Evolutionary conservation across 2,329 filamentous ascomycete genomes (phyloP), one percentile per base, ranked within the genome.

Genomic region (Bipolaris sorokiniana): DNA sequence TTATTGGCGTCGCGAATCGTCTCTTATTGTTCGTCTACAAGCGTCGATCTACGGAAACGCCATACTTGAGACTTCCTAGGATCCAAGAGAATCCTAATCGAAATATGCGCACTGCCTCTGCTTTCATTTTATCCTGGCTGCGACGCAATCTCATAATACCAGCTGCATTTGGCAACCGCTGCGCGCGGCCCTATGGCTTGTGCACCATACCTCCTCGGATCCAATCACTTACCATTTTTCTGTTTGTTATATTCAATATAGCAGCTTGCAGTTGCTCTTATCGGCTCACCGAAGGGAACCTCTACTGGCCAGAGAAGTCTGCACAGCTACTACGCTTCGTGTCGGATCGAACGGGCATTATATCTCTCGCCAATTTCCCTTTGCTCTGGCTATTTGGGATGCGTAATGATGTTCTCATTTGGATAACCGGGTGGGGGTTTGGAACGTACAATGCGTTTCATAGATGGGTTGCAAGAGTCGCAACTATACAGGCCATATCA

Each of bases 351-450:
- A 87, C 86, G 0, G 87, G 88, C 0, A 83, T 88, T 31, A 80
- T 90, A 22, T 84, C 86, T 0, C 84, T 87, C 62, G 84, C 84
- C 3, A 88, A 88, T 60, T 80, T 90, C 6, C 85, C 86, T 0
- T 66, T 88, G 2, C 76, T 90, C 0, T 90, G 87, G 86, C 72
- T 90, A 0, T 90, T 90, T 62, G 85, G 84, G 0, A 84, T 85
- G 68, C 80, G 88, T 9, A 91, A 90, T 59, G 89, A 90, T 49
- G 66, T 87, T 0, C 79, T 90, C 15, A 77, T 89, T 52, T 88
- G 85, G 85, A 69, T 86, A 0, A 90, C 88, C 0, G 88, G 88
- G 0, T 90, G 88, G 87, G 86, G 84, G 10, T 90, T 88, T 69
- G 81, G 82, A 1, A 86, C 85, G 0, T 90, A 86, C 66, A 90